Base-by-base conservation (phyloP, 1,284 basidiomycete genomes). In the Austroboletus niveus region DNA sequence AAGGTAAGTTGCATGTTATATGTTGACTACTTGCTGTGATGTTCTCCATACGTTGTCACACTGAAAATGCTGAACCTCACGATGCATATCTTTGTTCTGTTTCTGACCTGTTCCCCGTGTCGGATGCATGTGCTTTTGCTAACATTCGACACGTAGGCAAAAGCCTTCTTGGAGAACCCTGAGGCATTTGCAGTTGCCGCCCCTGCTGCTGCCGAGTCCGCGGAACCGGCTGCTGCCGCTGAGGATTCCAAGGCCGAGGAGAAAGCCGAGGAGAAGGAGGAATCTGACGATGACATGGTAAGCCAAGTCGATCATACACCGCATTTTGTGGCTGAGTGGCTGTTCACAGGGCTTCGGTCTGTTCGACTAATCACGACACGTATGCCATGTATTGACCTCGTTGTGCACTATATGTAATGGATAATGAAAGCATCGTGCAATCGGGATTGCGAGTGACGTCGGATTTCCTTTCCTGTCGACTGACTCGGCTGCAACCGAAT, bases 81-180 rank as follows among this genome's bases (percentile, higher is more conserved):
- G 76, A 79, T 72, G 73, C 68, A 72, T 69, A 68, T 61, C 60
- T 54, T 59, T 66, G 60, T 69, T 65, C 55, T 55, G 40, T 57
- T 54, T 47, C 57, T 64, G 59, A 60, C 52, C 51, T 55, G 53
- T 54, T 14, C 32, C 10, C 42, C 29, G 34, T 34, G 42, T 59
- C 43, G 53, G 34, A 61, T 36, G 48, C 41, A 38, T 39, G 39
- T 42, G n/a, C 36, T 20, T 56, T 66, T 52, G 62, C 75, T 51
- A 70, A 69, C 53, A 39, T n/a, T 47, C 41, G 45, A 27, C 55
- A 44, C 52, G 20, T 60, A 95, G 93, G 85, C 89, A 76, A 98
- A 98, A 82, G 95, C 92, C 72, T 92, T 88, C 77, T 86, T 98
- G 62, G 95, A 89, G 71, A 97, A 98, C 82, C 95, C 95, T 53